Percentiles rank a stretch among this genome's conserved stretches.
These are phyloP conservation scores for Golovinomyces cichoracearum DNA, from an alignment of 2,329 filamentous ascomycete genomes.

Conservation along the genomic window DNA sequence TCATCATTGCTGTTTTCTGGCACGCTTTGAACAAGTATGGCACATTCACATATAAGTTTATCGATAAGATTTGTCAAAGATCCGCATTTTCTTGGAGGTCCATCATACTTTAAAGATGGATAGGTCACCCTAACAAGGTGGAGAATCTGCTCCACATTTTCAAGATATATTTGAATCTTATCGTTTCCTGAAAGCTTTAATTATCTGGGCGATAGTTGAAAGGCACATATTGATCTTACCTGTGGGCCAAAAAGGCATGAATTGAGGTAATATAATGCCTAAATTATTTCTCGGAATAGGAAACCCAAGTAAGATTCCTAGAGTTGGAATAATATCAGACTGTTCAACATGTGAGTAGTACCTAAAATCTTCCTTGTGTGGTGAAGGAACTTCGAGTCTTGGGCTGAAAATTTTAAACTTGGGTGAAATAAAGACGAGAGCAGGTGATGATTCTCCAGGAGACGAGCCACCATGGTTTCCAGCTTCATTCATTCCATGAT, in stretches of 20 bases:
- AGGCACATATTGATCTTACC: constrained; percentile 19
- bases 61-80: constrained; percentile 18
- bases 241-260: constrained; percentile 50
- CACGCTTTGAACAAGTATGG: constrained; percentile 14
- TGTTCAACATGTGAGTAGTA: constrained; percentile 77
- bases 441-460: constrained; percentile 77
- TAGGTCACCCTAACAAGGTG: constrained; percentile 53
- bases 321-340: constrained; percentile 73
- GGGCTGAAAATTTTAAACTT: constrained; percentile 37
- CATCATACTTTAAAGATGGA: constrained; percentile 21
- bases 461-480: constrained; percentile 92
- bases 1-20: constrained; percentile 5
- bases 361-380: constrained; percentile 42
- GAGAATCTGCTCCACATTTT: constrained; percentile 60
- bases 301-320: constrained; percentile 66
- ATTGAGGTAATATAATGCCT: constrained; percentile 56
- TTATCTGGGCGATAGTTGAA: background rate
- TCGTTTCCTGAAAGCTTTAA: constrained; percentile 20
- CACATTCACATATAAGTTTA: constrained; percentile 46
- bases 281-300: constrained; percentile 76
- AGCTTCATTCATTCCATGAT: constrained; percentile 98
- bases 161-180: constrained; percentile 39
- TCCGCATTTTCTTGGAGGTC: constrained; percentile 9
- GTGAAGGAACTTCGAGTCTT: constrained; percentile 24
- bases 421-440: constrained; percentile 71